Conservation (phyloP, 768 basidiomycete genomes). For the Leucosporidium creatinivorum region DNA sequence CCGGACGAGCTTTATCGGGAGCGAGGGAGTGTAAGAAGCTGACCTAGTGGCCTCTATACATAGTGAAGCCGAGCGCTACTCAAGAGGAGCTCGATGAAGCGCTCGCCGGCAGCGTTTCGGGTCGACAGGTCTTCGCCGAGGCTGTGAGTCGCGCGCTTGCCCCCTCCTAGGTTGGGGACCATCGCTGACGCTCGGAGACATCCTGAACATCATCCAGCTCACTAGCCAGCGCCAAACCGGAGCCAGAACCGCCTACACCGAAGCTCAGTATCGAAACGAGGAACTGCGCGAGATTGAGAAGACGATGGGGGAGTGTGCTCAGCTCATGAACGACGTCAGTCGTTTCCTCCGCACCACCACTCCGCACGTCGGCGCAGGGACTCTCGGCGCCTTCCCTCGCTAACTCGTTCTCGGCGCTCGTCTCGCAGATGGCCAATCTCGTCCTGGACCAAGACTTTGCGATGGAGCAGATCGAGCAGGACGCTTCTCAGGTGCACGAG, state of each 20-base stretch:
- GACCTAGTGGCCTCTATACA: background rate
- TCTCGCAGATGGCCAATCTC: background rate
- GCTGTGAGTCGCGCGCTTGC: background rate
- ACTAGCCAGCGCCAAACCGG: background rate
- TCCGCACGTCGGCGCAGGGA: too few relatives aligned
- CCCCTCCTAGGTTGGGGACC: too few relatives aligned
- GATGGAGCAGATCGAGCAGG: background rate
- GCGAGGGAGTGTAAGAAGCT: too few relatives aligned
- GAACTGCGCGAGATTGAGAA: background rate
- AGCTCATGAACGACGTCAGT: conserved; percentile 1
- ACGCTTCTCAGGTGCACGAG: background rate
- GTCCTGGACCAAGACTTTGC: background rate
- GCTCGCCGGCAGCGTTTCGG: background rate
- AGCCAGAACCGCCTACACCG: background rate
- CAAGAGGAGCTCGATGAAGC: background rate
- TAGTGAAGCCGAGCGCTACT: background rate
- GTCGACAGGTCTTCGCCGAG: background rate
- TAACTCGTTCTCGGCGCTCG: background rate
- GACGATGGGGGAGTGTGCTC: background rate
- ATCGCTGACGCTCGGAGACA: too few relatives aligned
- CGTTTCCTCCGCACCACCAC: too few relatives aligned
- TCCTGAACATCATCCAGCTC: background rate
- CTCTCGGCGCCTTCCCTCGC: too few relatives aligned
- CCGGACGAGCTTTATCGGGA: too few relatives aligned
- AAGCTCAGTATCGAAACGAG: background rate